Evolutionary conservation across 805 yeast genomes (phyloP), one percentile per base, ranked within the genome.

Genomic region (Lachancea fermentati): DNA sequence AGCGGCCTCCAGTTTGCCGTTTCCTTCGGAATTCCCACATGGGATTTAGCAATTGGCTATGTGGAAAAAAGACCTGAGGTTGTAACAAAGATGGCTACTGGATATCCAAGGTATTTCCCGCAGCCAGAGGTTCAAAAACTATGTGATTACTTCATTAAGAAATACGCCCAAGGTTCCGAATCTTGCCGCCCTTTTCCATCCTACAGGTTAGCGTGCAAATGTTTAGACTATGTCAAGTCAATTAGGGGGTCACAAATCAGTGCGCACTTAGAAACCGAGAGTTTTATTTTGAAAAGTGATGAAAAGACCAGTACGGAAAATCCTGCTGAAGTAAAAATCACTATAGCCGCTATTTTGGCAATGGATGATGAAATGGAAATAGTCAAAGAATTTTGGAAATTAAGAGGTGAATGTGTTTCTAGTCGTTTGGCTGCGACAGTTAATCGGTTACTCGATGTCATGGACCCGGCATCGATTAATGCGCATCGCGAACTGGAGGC

Each of bases 31-130:
- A 71, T 88, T 19, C 96, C 97, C 4, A 82, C 95, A 0, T 89
- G 96, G 96, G 82, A 77, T 39, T 86, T 94, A 32, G 85, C 83
- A 3, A 83, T 89, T 2, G 95, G 86, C 5, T 88, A 89, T 52
- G 96, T 85, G 56, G 91, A 84, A 60, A 95, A 95, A 14, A 78
- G 83, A 51, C 80, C 75, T 14, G 79, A 89, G 83, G 88, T 88
- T 4, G 78, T 81, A 9, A 65, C 67, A 39, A 78, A 79, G 60
- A 85, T 89, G 94, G 68, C 67, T 39, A 77, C 89, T 3, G 97
- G 96, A 3, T 88, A 88, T 62, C 97, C 97, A 2, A 68, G 96
- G 45, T 85, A 79, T 56, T 84, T 80, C 62, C 74, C 81, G 45
- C 89, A 79, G 50, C 62, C 69, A 7, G 65, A 71, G 43, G 76